Conservation (phyloP, 495 filamentous ascomycete species). For the Glonium stellatum region DNA sequence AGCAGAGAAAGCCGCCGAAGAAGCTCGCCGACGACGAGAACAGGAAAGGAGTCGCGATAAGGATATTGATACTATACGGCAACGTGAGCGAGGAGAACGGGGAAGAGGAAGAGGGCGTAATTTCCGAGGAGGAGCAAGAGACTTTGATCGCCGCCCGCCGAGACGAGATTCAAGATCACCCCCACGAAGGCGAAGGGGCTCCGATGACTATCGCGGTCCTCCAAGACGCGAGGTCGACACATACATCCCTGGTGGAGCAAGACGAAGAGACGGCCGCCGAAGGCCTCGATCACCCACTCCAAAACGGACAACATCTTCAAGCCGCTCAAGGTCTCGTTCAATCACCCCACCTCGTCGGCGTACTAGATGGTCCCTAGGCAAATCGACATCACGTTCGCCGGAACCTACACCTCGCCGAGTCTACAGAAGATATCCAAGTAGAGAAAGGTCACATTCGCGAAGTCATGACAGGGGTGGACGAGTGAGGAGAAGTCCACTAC, state of each 20-base stretch:
- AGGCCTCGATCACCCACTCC: constrained; percentile 13
- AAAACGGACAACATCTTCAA: constrained; percentile 20
- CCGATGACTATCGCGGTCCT: constrained; percentile 47
- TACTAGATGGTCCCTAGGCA: not conserved
- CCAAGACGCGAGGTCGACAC: constrained; percentile 51
- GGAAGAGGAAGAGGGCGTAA: constrained; percentile 51
- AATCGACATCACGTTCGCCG: not conserved
- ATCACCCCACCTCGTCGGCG: constrained; percentile 5
- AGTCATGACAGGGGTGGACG: constrained; percentile 26
- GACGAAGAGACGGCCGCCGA: constrained; percentile 6
- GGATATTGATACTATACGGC: constrained; percentile 59
- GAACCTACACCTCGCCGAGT: not conserved
- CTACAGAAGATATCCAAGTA: constrained; percentile 2
- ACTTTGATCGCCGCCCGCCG: constrained; percentile 42
- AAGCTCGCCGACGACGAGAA: constrained; percentile 62
- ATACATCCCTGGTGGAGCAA: constrained; percentile 45
- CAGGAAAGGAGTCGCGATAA: constrained; percentile 51
- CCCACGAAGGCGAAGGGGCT: constrained; percentile 48
- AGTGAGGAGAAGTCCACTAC: constrained; percentile 21
- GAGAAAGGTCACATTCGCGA: constrained; percentile 23
- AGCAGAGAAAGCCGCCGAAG: constrained; percentile 74
- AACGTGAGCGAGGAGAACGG: constrained; percentile 67
- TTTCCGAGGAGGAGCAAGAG: constrained; percentile 43
- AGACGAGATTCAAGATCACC: constrained; percentile 51
- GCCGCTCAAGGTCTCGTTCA: constrained; percentile 16